phyloP scores from a whole-genome alignment of 176 grass and related monocot species.

The Avena insularis region DNA sequence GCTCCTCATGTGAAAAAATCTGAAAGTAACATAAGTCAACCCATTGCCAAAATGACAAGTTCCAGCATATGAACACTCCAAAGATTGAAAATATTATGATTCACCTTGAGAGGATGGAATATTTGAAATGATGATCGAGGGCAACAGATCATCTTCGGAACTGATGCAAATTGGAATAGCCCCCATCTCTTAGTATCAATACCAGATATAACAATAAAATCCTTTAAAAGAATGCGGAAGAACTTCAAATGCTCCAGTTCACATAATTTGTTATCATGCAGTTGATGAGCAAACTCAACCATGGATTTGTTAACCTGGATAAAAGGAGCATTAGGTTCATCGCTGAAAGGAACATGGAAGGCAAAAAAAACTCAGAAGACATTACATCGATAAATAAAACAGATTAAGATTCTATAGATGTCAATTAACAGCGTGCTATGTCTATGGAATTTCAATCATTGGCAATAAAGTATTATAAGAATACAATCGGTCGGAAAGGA shows the following conservation, averaged over 20 bases:
- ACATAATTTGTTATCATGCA: not conserved
- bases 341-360: not conserved
- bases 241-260: not conserved
- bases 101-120: not conserved
- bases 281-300: not conserved
- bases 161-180: not conserved
- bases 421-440: not conserved
- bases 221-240: not conserved
- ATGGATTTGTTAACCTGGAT: not conserved
- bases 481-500: not conserved
- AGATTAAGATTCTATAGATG: not conserved
- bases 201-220: not conserved
- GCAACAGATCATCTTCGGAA: not conserved
- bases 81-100: not conserved
- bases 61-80: not conserved
- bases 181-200: not conserved
- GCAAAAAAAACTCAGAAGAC: not conserved
- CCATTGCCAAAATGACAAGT: not conserved
- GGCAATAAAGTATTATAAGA: not conserved
- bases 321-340: not conserved
- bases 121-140: not conserved
- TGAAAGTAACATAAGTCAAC: not conserved
- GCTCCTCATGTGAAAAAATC: not conserved
- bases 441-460: not conserved
- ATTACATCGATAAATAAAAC: not conserved